Percentiles rank a stretch among this genome's conserved stretches.
Conservation (phyloP, 2,329 filamentous ascomycete species). For the Curvularia lunata region DNA sequence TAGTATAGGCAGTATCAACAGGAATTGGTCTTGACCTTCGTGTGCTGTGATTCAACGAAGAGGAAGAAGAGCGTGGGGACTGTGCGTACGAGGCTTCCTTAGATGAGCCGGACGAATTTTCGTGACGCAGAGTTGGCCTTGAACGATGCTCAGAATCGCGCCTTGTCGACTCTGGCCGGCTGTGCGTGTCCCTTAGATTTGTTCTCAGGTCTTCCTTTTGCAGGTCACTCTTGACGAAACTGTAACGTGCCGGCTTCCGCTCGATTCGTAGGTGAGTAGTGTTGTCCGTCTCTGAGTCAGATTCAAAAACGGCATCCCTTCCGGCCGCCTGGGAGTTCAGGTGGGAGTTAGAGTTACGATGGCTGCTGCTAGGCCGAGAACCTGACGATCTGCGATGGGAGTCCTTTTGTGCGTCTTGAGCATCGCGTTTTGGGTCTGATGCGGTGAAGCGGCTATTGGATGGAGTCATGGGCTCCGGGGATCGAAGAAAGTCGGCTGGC, state of each 20-base stretch:
- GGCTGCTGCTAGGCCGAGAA: slow-evolving; percentile 32
- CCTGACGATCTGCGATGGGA: slow-evolving; percentile 39
- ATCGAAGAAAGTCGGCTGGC: slow-evolving; percentile 53
- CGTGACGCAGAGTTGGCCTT: slow-evolving; percentile 23
- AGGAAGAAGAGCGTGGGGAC: slow-evolving; percentile 43
- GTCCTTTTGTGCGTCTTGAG: slow-evolving; percentile 23
- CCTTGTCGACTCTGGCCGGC: slow-evolving; percentile 25
- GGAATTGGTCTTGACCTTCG: slow-evolving; percentile 27
- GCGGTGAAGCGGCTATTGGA: slow-evolving; percentile 38
- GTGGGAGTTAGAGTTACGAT: slow-evolving; percentile 34
- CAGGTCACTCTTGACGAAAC: slow-evolving; percentile 48
- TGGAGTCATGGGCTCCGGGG: slow-evolving; percentile 57
- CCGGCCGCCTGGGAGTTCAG: slow-evolving; percentile 25
- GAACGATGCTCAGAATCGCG: slow-evolving; percentile 25
- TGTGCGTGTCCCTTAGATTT: slow-evolving; percentile 30
- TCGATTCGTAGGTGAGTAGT: slow-evolving; percentile 37
- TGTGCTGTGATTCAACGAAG: slow-evolving; percentile 33
- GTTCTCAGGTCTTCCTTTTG: slow-evolving; percentile 44
- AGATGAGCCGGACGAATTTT: slow-evolving; percentile 34
- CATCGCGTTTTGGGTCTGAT: slow-evolving; percentile 29
- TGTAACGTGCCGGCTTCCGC: slow-evolving; percentile 48
- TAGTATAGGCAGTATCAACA: slow-evolving; percentile 26
- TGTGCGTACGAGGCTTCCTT: slow-evolving; percentile 34
- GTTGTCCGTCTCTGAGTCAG: slow-evolving; percentile 39
- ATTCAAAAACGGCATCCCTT: slow-evolving; percentile 41